Base-by-base conservation (phyloP, 1,139 yeast genomes). In the Geotrichum europaeum region DNA sequence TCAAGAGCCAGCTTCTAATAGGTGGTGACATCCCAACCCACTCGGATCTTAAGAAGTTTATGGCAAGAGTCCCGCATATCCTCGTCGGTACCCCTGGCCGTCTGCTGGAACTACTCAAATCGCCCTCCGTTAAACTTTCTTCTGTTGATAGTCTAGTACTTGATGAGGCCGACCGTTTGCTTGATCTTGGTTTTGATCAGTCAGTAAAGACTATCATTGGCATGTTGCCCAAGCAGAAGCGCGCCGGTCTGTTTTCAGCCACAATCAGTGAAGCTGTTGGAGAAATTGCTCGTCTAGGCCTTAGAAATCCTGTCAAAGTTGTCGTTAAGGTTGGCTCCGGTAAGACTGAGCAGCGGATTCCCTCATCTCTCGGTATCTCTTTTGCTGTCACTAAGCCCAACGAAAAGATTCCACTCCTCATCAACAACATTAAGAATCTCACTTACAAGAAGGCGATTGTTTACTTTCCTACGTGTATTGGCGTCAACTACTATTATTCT, bases 61-160 rank as follows among this genome's bases (percentile, higher is more conserved):
- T 81, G 25, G 76, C 77, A 12, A 69, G 76, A 2, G 78, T 76
- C 63, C 91, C 96, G 1, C 92, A 88, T 58, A 83, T 92, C 53
- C 70, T 95, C 49, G 85, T 95, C 24, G 97, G 96, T 1, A 94
- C 99, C 0, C 99, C 99, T 0, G 99, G 99, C 3, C 81, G 99
- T 69, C 72, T 90, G 50, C 73, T 87, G 28, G 97, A 94, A 65
- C 86, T 95, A 67, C 71, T 94, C 43, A 72, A 74, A 36, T 68
- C 76, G 2, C 70, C 78, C 10, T 67, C 68, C 15, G 78, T 76
- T 22, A 67, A 65, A 45, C 68, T 75, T 2, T 74, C 82, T 0
- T 79, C 86, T 3, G 80, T 91, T 58, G 96, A 90, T 67, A 82
- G 88, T 53, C 81, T 87, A 22, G 85, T 95, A 9, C 75, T 94